These are phyloP conservation scores for Trichoderma brevicompactum DNA, from an alignment of 2,329 filamentous ascomycete species.

Conservation along the genomic window DNA sequence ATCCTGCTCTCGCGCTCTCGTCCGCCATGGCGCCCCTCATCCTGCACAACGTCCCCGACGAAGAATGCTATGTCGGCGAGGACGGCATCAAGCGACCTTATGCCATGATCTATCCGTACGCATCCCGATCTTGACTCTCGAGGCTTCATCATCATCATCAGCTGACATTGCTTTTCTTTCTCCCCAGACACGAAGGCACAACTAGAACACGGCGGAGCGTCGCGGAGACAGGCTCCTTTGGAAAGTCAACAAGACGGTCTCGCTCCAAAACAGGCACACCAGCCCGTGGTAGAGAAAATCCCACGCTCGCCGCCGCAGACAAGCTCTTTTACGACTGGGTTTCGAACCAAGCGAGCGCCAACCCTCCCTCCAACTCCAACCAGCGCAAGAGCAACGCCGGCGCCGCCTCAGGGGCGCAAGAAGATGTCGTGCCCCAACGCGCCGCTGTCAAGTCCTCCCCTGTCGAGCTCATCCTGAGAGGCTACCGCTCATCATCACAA, in stretches of 20 bases:
- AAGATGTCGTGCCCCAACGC: conserved; percentile 47
- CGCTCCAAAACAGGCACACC: conserved; percentile 65
- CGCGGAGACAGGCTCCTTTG: conserved; percentile 68
- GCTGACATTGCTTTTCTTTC: not conserved
- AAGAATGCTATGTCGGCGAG: conserved; percentile 68
- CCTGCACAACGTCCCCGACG: conserved; percentile 70
- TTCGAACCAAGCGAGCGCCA: conserved; percentile 48
- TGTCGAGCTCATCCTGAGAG: conserved; percentile 82
- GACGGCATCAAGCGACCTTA: conserved; percentile 69
- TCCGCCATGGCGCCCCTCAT: conserved; percentile 64
- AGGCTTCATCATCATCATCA: not conserved
- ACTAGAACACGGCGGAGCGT: conserved; percentile 57
- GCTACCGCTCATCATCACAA: conserved; percentile 67
- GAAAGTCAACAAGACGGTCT: conserved; percentile 67
- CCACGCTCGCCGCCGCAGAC: conserved; percentile 64
- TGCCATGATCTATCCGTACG: conserved; percentile 68
- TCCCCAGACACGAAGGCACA: conserved; percentile 48
- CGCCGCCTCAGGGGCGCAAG: conserved; percentile 42
- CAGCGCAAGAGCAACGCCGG: conserved; percentile 46
- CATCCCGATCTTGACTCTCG: not conserved
- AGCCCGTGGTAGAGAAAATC: conserved; percentile 61
- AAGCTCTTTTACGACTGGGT: conserved; percentile 65
- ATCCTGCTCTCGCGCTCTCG: not conserved
- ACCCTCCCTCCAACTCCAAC: conserved; percentile 31
- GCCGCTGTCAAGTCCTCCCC: conserved; percentile 48